Conservation (phyloP, 2,329 filamentous ascomycete species). For the Microthyrium microscopicum region DNA sequence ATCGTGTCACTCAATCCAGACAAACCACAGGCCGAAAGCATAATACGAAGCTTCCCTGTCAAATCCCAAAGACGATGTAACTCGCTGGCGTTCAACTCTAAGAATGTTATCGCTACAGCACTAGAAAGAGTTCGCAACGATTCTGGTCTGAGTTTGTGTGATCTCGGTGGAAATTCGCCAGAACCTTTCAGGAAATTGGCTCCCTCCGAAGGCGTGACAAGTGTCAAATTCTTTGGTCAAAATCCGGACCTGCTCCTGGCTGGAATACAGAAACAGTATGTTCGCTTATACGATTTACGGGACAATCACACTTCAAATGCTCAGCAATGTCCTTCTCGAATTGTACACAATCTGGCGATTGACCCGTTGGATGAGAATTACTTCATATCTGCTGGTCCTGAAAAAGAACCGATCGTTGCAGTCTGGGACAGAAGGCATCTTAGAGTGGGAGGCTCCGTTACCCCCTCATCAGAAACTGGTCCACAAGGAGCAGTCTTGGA, state of each 20-base stretch:
- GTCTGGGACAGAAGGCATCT: slow-evolving; percentile 54
- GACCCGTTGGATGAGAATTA: slow-evolving; percentile 70
- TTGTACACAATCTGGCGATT: slow-evolving; percentile 54
- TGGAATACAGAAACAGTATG: slow-evolving; percentile 57
- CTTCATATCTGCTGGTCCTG: slow-evolving; percentile 58
- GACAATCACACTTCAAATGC: slow-evolving; percentile 30
- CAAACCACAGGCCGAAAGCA: slow-evolving; percentile 18
- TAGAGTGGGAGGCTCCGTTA: slow-evolving; percentile 15
- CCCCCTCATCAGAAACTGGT: slow-evolving; percentile 31
- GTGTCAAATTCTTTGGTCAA: slow-evolving; percentile 65
- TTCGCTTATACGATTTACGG: slow-evolving; percentile 64
- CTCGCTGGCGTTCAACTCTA: slow-evolving; percentile 63
- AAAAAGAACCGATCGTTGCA: slow-evolving; percentile 57
- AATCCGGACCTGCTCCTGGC: slow-evolving; percentile 60
- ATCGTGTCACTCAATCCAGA: slow-evolving; percentile 57
- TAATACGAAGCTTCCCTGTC: slow-evolving; percentile 48
- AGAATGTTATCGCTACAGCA: slow-evolving; percentile 55
- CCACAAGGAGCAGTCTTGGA: slow-evolving; percentile 40
- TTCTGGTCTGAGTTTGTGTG: slow-evolving; percentile 68
- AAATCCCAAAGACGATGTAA: slow-evolving; percentile 66
- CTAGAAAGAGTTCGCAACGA: slow-evolving; percentile 70
- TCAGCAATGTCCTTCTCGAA: slow-evolving; percentile 35
- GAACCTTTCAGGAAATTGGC: slow-evolving; percentile 39
- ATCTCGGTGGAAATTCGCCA: slow-evolving; percentile 42
- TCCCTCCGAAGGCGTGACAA: slow-evolving; percentile 57